A percentile compares a stretch with the other conserved stretches of the same genome.
Conservation (phyloP, 2,329 filamentous ascomycete genomes). For the Alternaria brassicae region DNA sequence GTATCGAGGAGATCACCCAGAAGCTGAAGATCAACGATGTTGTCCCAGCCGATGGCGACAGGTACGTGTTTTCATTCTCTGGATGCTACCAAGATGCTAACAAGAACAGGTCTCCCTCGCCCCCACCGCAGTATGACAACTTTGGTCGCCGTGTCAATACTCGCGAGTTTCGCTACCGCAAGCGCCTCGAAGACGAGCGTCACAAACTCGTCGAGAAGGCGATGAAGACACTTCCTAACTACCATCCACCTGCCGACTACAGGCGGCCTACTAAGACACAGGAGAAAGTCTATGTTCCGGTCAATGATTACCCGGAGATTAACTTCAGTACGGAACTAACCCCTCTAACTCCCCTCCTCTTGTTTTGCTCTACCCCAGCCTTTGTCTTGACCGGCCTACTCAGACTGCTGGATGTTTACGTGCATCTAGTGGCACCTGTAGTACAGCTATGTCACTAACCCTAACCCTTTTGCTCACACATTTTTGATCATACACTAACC, state of each 20-base stretch:
- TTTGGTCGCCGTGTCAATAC: slow-evolving; percentile 99
- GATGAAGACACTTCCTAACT: slow-evolving; percentile 99
- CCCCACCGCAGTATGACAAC: slow-evolving; percentile 97
- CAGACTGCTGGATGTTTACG: slow-evolving; percentile 39
- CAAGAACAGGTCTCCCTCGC: slow-evolving; percentile 81
- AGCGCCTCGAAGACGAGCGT: slow-evolving; percentile 96
- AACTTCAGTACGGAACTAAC: slow-evolving; percentile 99
- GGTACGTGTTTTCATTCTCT: slow-evolving; percentile 65
- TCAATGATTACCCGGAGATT: slow-evolving; percentile 99
- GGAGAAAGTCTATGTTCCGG: slow-evolving; percentile 99
- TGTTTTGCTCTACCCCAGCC: slow-evolving; percentile 54
- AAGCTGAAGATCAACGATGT: slow-evolving; percentile 99
- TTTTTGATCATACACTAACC: slow-evolving; percentile 77
- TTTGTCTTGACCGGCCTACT: slow-evolving; percentile 56
- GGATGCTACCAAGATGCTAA: slow-evolving; percentile 7
- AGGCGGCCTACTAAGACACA: slow-evolving; percentile 99
- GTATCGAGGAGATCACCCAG: slow-evolving; percentile 99
- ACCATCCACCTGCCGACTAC: slow-evolving; percentile 97
- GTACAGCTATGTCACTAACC: slow-evolving; percentile 53
- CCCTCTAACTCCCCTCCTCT: slow-evolving; percentile 67
- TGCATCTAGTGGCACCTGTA: slow-evolving; percentile 44
- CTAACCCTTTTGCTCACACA: slow-evolving; percentile 40
- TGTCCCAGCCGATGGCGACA: slow-evolving; percentile 92
- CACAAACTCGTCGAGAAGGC: slow-evolving; percentile 99
- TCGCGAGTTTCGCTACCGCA: slow-evolving; percentile 96